Percentiles rank a stretch among this genome's conserved stretches.
Conservation (phyloP, 2,329 filamentous ascomycete species). For the Beauveria brongniartii region DNA sequence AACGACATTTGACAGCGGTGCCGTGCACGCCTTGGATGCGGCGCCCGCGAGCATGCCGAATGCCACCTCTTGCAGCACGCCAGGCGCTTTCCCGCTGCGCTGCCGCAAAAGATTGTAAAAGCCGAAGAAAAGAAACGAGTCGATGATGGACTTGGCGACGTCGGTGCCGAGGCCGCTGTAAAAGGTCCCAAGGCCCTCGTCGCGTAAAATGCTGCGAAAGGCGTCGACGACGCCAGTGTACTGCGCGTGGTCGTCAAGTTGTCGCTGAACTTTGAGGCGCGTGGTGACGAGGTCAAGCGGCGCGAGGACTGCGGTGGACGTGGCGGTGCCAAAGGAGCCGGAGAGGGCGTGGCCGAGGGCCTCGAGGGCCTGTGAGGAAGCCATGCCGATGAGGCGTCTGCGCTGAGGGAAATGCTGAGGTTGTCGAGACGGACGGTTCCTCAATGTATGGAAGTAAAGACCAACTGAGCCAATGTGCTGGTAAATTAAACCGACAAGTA, state of each 20-base stretch:
- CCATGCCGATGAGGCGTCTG: constrained; percentile 15
- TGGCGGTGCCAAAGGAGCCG: constrained; percentile 67
- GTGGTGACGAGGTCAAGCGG: constrained; percentile 77
- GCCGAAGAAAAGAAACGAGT: constrained; percentile 82
- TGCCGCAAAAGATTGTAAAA: constrained; percentile 55
- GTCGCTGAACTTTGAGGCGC: constrained; percentile 69
- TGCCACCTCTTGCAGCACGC: constrained; percentile 62
- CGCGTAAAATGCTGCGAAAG: constrained; percentile 58
- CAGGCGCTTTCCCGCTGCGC: constrained; percentile 36
- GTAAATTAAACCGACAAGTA: no score
- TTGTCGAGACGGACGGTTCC: neutral
- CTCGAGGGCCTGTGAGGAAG: constrained; percentile 43
- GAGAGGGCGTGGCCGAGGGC: constrained; percentile 76
- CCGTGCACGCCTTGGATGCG: constrained; percentile 66
- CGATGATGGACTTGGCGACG: constrained; percentile 58
- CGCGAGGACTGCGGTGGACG: constrained; percentile 72
- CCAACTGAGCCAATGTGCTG: neutral
- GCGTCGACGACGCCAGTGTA: constrained; percentile 64
- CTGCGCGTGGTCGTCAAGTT: constrained; percentile 38
- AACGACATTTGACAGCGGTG: constrained; percentile 74
- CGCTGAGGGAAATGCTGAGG: neutral
- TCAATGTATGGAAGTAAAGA: no score
- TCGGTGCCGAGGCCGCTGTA: constrained; percentile 59
- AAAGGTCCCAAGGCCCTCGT: constrained; percentile 67
- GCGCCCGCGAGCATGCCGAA: constrained; percentile 69